These are phyloP conservation scores for Amanita fuliginea DNA, from an alignment of 768 basidiomycete species.

Conservation along the genomic window DNA sequence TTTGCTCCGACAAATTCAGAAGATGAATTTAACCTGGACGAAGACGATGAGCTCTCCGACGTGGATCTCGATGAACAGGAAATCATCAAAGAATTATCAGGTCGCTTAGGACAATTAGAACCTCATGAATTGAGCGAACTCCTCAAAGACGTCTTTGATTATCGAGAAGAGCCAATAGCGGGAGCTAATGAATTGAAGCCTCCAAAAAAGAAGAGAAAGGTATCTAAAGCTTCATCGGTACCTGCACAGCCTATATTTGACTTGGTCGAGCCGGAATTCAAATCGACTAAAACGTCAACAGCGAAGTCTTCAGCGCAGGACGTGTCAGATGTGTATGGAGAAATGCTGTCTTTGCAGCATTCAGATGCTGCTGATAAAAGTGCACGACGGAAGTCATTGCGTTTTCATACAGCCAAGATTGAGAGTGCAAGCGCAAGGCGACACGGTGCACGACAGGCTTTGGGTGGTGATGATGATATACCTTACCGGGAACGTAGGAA, in stretches of 20 bases:
- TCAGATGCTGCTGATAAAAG: slow-evolving; percentile 79
- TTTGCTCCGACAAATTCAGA: slow-evolving; percentile 45
- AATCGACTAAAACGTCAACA: slow-evolving; percentile 24
- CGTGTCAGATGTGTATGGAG: slow-evolving; percentile 53
- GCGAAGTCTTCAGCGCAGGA: slow-evolving; percentile 11
- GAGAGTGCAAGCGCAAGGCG: slow-evolving; percentile 71
- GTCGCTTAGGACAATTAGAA: slow-evolving; percentile 13
- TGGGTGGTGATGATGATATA: slow-evolving; percentile 91
- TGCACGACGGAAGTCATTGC: slow-evolving; percentile 69
- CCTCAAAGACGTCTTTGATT: slow-evolving; percentile 36
- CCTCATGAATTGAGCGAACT: slow-evolving; percentile 43
- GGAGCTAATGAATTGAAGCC: slow-evolving; percentile 13
- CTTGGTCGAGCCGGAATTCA: slow-evolving; percentile 72
- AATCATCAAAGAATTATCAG: neutral
- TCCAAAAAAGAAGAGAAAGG: slow-evolving; percentile 59
- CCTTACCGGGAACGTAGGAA: slow-evolving; percentile 75
- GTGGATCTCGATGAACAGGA: slow-evolving; percentile 16
- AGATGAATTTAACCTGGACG: slow-evolving; percentile 33
- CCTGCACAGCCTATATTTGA: slow-evolving; percentile 43
- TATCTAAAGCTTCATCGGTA: slow-evolving; percentile 13
- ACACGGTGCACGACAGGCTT: slow-evolving; percentile 54
- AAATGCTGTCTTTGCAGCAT: slow-evolving; percentile 52
- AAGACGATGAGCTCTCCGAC: slow-evolving; percentile 5
- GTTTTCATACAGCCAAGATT: slow-evolving; percentile 91
- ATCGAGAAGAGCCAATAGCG: neutral